Evolutionary conservation across 257 asterid genomes (phyloP).

Genomic region (Ocimum tenuiflorum): DNA sequence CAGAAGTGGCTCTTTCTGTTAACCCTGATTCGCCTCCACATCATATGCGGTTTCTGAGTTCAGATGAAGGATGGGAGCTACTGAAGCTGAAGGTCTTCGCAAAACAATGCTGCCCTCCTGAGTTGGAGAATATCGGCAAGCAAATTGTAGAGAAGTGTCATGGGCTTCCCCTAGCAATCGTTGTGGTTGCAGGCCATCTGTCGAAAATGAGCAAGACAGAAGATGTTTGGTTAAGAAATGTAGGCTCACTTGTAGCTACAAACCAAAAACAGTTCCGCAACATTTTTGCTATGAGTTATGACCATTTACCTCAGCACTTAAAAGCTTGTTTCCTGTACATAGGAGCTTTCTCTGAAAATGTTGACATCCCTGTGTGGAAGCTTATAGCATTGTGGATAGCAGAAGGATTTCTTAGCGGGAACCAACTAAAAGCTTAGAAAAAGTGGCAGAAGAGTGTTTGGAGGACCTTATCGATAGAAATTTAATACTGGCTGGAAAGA

Average conservation of each 20-base stretch:
- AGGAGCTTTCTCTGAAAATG: conserved; percentile 34
- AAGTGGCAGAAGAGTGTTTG: conserved; percentile 30
- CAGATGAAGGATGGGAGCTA: conserved; percentile 34
- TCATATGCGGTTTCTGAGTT: conserved; percentile 23
- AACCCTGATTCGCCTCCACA: conserved; percentile 17
- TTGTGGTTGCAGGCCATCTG: conserved; percentile 20
- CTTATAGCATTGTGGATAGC: conserved; percentile 30
- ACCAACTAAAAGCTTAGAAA: not conserved
- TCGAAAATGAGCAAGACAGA: conserved; percentile 13
- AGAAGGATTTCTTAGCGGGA: conserved; percentile 25
- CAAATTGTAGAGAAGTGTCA: conserved; percentile 24
- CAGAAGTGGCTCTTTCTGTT: conserved; percentile 21
- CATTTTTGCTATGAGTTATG: conserved; percentile 28
- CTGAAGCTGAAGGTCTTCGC: conserved; percentile 22
- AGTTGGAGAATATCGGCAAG: conserved; percentile 26
- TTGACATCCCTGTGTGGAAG: conserved; percentile 24
- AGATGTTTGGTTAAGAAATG: conserved; percentile 22
- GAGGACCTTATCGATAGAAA: conserved; percentile 30
- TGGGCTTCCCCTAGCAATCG: conserved; percentile 32
- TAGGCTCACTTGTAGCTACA: conserved; percentile 16
- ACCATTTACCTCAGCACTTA: conserved; percentile 29
- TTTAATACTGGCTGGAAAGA: conserved; percentile 24
- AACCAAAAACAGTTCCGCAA: conserved; percentile 14
- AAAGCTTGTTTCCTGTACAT: conserved; percentile 33
- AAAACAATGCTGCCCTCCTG: conserved; percentile 20